These are phyloP conservation scores for Diaporthe sp. DNA, from an alignment of 2,329 filamentous ascomycete genomes.

Conservation along the genomic window DNA sequence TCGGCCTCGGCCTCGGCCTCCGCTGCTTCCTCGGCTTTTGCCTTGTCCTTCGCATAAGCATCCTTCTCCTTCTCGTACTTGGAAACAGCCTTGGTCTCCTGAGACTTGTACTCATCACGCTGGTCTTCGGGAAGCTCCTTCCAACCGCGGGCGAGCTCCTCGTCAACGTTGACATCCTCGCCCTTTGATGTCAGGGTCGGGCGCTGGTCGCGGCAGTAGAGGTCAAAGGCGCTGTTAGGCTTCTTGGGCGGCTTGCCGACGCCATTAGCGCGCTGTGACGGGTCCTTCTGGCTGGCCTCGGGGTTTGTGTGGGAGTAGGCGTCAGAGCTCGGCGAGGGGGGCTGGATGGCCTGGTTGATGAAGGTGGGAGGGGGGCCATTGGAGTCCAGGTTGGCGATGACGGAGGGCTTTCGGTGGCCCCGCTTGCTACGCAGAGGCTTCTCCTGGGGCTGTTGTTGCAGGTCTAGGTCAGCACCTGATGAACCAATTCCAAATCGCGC, in stretches of 20 bases:
- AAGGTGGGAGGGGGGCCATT: constrained; percentile 56
- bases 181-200: constrained; percentile 59
- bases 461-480: constrained; percentile 45
- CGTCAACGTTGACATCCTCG: constrained; percentile 63
- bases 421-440: constrained; percentile 83
- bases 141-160: constrained; percentile 69
- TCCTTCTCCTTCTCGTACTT: constrained; percentile 61
- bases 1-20: constrained; percentile 40
- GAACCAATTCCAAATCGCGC: constrained; percentile 36
- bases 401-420: constrained; percentile 74
- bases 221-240: constrained; percentile 65
- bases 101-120: constrained; percentile 63
- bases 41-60: constrained; percentile 47
- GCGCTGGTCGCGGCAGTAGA: constrained; percentile 67
- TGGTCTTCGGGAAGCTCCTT: constrained; percentile 64
- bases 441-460: constrained; percentile 74
- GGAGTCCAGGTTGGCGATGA: constrained; percentile 54
- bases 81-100: constrained; percentile 56
- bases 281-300: constrained; percentile 50
- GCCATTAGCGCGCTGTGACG: constrained; percentile 54
- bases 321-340: constrained; percentile 65
- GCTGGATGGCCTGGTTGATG: constrained; percentile 62
- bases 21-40: constrained; percentile 40
- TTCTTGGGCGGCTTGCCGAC: constrained; percentile 56
- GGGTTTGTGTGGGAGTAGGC: constrained; percentile 63